Percentiles rank a stretch among this genome's conserved stretches.
Evolutionary conservation across 306 rosid species (phyloP).

Genomic region (Quercus dentata): DNA sequence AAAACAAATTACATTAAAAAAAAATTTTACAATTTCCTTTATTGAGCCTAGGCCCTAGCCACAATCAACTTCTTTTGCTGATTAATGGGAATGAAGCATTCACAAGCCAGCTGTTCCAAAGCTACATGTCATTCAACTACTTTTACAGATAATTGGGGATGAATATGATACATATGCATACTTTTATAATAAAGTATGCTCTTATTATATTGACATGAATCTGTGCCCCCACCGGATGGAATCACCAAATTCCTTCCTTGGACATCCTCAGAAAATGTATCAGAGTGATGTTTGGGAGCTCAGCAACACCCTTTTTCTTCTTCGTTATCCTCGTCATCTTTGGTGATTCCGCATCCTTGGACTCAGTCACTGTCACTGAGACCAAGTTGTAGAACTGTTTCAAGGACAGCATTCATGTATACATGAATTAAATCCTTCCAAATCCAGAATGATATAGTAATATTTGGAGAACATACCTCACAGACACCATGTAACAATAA

Average conservation of each 20-base stretch:
- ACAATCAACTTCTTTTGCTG: conserved; percentile 26
- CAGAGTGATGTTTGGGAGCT: conserved; percentile 59
- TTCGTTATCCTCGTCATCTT: conserved; percentile 70
- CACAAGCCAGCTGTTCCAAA: not conserved
- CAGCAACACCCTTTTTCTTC: conserved; percentile 50
- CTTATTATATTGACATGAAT: conserved; percentile 25
- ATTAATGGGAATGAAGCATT: not conserved
- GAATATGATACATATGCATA: conserved; percentile 23
- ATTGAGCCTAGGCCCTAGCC: not conserved
- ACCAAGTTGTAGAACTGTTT: conserved; percentile 79
- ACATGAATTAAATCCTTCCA: not conserved
- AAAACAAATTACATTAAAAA: not conserved
- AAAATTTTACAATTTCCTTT: not conserved
- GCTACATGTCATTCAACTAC: conserved; percentile 10
- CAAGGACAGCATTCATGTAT: conserved; percentile 6
- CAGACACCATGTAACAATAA: conserved; percentile 90
- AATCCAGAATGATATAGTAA: not conserved
- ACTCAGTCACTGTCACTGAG: conserved; percentile 51
- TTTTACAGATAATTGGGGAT: conserved; percentile 22
- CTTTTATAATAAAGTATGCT: not conserved
- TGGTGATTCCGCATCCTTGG: conserved; percentile 21
- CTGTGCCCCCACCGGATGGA: conserved; percentile 16
- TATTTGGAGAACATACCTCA: conserved; percentile 53
- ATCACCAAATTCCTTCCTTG: conserved; percentile 83
- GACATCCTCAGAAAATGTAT: conserved; percentile 78